Conservation (phyloP, 495 filamentous ascomycete species). For the Penicillium coprophilum region DNA sequence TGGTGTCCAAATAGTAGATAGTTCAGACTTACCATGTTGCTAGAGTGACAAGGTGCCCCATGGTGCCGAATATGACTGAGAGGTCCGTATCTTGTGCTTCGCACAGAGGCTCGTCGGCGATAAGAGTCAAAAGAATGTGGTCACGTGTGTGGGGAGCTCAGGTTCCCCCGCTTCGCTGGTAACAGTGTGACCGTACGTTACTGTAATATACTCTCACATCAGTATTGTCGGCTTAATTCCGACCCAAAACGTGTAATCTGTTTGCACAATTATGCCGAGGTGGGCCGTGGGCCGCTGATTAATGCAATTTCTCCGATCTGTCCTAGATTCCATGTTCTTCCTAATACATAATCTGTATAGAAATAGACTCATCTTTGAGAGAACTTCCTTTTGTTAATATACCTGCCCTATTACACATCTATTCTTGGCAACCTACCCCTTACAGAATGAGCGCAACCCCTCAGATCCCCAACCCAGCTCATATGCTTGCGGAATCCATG, state of each 20-base stretch:
- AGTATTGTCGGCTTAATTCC: constrained; percentile 19
- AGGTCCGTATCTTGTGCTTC: background rate
- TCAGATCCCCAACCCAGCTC: constrained; percentile 55
- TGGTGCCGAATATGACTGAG: constrained; percentile 18
- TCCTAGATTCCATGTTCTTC: background rate
- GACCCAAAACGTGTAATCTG: constrained; percentile 13
- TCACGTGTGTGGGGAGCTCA: constrained; percentile 46
- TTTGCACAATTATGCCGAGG: constrained; percentile 11
- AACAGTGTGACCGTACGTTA: constrained; percentile 19
- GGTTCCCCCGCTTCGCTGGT: constrained; percentile 29
- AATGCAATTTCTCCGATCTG: constrained; percentile 14
- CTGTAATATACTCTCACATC: background rate
- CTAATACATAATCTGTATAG: background rate
- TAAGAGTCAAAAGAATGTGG: constrained; percentile 18
- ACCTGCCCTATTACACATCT: background rate
- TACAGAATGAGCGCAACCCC: constrained; percentile 33
- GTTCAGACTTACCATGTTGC: constrained; percentile 36
- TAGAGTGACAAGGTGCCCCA: constrained; percentile 43
- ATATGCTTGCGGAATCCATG: constrained; percentile 74
- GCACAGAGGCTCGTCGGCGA: background rate
- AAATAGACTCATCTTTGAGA: background rate
- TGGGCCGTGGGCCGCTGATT: constrained; percentile 29
- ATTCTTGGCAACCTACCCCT: background rate
- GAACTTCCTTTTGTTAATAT: background rate
- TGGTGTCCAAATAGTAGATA: background rate